Evolutionary conservation across 176 grass and related monocot genomes (phyloP).

Genomic region (Leersia perrieri): DNA sequence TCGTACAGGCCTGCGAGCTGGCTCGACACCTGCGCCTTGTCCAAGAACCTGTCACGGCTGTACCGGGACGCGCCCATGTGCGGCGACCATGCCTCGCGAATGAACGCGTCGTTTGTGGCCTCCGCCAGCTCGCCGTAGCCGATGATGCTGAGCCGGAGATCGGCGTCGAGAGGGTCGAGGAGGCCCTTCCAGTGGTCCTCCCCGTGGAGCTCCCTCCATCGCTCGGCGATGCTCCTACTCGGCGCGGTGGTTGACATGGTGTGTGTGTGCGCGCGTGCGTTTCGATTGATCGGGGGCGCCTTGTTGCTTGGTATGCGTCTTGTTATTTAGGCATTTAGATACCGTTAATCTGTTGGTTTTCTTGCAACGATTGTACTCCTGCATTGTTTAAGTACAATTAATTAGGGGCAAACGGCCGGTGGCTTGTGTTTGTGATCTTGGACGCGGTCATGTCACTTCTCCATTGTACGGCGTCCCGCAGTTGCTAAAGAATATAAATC

Average conservation of each 20-base stretch:
- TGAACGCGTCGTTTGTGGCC: constrained; percentile 52
- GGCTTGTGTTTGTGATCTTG: neutral
- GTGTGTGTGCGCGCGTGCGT: no score
- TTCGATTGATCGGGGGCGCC: neutral
- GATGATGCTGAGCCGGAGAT: constrained; percentile 51
- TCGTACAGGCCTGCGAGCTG: constrained; percentile 21
- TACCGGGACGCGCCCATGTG: constrained; percentile 42
- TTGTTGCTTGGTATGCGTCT: neutral
- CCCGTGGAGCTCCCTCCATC: constrained; percentile 50
- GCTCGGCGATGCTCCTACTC: constrained; percentile 30
- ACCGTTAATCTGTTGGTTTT: neutral
- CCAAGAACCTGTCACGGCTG: constrained; percentile 19
- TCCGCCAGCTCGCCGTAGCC: constrained; percentile 52
- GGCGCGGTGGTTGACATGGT: neutral
- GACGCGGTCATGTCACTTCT: neutral
- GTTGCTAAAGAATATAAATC: neutral
- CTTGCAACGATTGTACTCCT: neutral
- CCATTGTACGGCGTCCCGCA: neutral
- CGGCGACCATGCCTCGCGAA: constrained; percentile 35
- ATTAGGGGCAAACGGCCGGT: neutral
- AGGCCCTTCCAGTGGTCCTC: constrained; percentile 47
- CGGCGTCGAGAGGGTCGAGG: constrained; percentile 42
- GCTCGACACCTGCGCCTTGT: constrained; percentile 24
- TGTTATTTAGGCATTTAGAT: neutral
- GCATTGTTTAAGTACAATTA: neutral